These are phyloP conservation scores for Nigrospora oryzae DNA, from an alignment of 2,329 filamentous ascomycete genomes.

Conservation along the genomic window DNA sequence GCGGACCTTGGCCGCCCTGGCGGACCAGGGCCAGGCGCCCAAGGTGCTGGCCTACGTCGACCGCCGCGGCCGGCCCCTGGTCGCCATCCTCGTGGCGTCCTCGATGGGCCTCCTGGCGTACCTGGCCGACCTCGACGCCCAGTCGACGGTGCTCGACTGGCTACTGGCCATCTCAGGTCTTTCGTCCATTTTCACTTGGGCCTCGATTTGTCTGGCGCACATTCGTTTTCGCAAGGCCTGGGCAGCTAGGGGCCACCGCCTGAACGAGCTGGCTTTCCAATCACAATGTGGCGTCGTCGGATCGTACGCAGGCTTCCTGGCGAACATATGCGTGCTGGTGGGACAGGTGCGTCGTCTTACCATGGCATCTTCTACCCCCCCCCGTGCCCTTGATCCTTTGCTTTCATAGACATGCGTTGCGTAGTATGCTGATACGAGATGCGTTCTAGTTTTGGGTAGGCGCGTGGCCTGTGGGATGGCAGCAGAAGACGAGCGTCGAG, in stretches of 20 bases:
- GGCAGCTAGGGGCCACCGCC: slow-evolving; percentile 57
- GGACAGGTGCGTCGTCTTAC: slow-evolving; percentile 42
- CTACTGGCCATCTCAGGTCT: slow-evolving; percentile 67
- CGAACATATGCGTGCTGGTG: slow-evolving; percentile 69
- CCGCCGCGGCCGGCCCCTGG: slow-evolving; percentile 69
- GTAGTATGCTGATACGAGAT: too few relatives aligned
- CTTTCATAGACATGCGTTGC: too few relatives aligned
- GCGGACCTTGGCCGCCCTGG: slow-evolving; percentile 79
- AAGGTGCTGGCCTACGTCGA: slow-evolving; percentile 73
- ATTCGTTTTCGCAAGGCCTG: slow-evolving; percentile 87
- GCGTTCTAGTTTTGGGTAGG: slow-evolving; percentile 64
- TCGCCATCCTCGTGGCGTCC: slow-evolving; percentile 62
- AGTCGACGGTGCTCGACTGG: slow-evolving; percentile 66
- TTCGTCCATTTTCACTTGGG: slow-evolving; percentile 72
- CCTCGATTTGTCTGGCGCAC: slow-evolving; percentile 79
- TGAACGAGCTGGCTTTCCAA: slow-evolving; percentile 71
- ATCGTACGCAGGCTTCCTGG: slow-evolving; percentile 68
- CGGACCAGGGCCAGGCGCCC: slow-evolving; percentile 80
- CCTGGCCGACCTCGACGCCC: slow-evolving; percentile 56
- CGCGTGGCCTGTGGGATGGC: slow-evolving; percentile 62
- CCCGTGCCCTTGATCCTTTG: too few relatives aligned
- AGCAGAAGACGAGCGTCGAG: slow-evolving; percentile 28
- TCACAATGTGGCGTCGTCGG: slow-evolving; percentile 73
- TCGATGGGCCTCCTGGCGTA: slow-evolving; percentile 67
- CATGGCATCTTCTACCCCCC: too few relatives aligned